These are phyloP conservation scores for Plasmodium reichenowi DNA, from an alignment of 169 alveolate species.

Conservation along the genomic window DNA sequence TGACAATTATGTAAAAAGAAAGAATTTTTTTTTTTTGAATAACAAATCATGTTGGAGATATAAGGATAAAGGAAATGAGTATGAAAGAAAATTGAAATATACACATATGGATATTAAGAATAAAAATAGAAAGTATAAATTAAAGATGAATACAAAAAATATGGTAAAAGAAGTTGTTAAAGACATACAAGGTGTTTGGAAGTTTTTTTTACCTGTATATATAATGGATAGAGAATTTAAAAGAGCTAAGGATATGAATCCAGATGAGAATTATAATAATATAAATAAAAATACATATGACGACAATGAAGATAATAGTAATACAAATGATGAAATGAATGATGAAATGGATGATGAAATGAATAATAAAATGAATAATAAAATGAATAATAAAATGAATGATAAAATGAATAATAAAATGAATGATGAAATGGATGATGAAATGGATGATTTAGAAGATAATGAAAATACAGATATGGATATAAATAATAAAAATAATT, in stretches of 20 bases:
- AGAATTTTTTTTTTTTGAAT: background rate
- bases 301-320: conserved; percentile 2
- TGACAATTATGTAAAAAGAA: conserved; percentile 2
- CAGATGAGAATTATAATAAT: background rate
- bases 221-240: conserved; percentile 66
- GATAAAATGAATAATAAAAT: too few relatives aligned
- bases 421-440: too few relatives aligned
- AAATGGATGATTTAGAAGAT: too few relatives aligned
- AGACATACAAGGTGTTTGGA: conserved; percentile 77
- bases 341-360: background rate
- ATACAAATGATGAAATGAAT: background rate
- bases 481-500: too few relatives aligned
- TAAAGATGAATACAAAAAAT: background rate
- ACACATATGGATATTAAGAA: conserved; percentile 13
- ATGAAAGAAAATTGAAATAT: conserved; percentile 5
- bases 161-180: conserved; percentile 21
- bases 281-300: background rate
- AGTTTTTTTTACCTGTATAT: conserved; percentile 61
- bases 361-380: too few relatives aligned
- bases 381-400: too few relatives aligned
- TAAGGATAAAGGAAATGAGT: conserved; percentile 9
- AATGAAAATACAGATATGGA: background rate
- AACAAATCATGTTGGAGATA: background rate
- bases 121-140: background rate
- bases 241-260: conserved; percentile 23